These are phyloP conservation scores for Cladophialophora psammophila DNA, from an alignment of 2,329 filamentous ascomycete species.

Conservation along the genomic window DNA sequence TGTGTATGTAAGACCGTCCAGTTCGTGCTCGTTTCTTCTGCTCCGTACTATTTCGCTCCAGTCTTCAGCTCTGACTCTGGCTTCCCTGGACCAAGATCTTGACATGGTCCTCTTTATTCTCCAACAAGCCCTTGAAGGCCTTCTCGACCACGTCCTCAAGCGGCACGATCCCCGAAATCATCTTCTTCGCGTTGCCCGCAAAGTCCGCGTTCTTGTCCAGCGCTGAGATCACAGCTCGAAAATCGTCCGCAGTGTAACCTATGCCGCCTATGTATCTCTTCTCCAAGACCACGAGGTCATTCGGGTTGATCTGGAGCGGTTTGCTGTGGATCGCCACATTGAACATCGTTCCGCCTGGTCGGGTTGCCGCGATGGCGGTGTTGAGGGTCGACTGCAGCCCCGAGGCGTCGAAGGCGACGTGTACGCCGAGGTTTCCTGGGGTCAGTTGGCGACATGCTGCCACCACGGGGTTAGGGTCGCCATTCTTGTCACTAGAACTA, in stretches of 20 bases:
- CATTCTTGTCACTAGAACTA: not conserved
- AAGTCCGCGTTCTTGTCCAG: constrained; percentile 8
- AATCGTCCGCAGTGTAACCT: constrained; percentile 15
- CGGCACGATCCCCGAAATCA: constrained; percentile 13
- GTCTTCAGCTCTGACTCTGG: not conserved
- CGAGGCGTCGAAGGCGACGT: constrained; percentile 60
- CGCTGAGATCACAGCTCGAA: constrained; percentile 4
- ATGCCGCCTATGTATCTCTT: constrained; percentile 13
- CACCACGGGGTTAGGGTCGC: not conserved
- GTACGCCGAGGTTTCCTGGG: constrained; percentile 47
- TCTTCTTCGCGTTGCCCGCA: constrained; percentile 1
- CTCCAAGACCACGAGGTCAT: constrained; percentile 7
- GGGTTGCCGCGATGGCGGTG: constrained; percentile 55
- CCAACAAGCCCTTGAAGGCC: constrained; percentile 13
- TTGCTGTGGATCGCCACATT: constrained; percentile 60
- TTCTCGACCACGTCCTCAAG: constrained; percentile 13
- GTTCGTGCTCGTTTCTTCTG: not conserved
- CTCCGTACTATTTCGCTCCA: not conserved
- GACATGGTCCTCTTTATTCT: constrained; percentile 15
- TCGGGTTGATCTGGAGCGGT: constrained; percentile 13
- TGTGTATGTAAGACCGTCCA: too few species aligned
- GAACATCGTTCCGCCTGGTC: constrained; percentile 58
- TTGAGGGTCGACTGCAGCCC: constrained; percentile 60
- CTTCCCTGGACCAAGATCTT: constrained; percentile 14
- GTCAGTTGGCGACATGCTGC: not conserved